Conservation (phyloP, 371 early-diverging fungal species). For the Mortierella sp. region DNA sequence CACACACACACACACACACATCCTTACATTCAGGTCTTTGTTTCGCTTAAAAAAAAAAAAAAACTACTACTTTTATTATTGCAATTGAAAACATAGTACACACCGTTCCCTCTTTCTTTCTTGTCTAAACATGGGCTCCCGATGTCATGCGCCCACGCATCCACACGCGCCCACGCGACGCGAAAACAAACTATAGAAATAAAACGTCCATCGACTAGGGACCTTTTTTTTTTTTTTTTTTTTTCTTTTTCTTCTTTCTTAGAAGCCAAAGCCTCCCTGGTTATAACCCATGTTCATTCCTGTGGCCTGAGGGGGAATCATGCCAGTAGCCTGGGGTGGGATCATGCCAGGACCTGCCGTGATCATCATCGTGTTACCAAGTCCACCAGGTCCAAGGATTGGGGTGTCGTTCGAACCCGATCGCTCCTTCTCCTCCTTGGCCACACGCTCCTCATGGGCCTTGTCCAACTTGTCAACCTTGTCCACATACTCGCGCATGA, state of each 20-base stretch:
- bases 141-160: background rate
- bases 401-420: constrained; percentile 24
- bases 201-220: too few species aligned
- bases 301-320: constrained; percentile 6
- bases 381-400: constrained; percentile 50
- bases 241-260: background rate
- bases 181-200: too few species aligned
- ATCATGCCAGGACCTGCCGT: constrained; percentile 52
- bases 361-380: constrained; percentile 53
- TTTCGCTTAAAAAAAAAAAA: too few species aligned
- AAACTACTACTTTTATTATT: too few species aligned
- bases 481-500: constrained; percentile 79
- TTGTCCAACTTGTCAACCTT: constrained; percentile 65
- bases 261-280: constrained; percentile 23
- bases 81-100: too few species aligned
- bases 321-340: constrained; percentile 20
- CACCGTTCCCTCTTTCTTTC: too few species aligned
- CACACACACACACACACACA: too few species aligned
- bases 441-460: constrained; percentile 37
- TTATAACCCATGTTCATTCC: constrained; percentile 38
- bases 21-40: too few species aligned
- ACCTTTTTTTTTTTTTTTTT: too few species aligned
- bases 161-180: too few species aligned
- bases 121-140: background rate
- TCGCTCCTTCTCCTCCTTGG: constrained; percentile 41